Base-by-base conservation (phyloP, 164 flowering plant genomes). In the Euptelea pleiosperma region DNA sequence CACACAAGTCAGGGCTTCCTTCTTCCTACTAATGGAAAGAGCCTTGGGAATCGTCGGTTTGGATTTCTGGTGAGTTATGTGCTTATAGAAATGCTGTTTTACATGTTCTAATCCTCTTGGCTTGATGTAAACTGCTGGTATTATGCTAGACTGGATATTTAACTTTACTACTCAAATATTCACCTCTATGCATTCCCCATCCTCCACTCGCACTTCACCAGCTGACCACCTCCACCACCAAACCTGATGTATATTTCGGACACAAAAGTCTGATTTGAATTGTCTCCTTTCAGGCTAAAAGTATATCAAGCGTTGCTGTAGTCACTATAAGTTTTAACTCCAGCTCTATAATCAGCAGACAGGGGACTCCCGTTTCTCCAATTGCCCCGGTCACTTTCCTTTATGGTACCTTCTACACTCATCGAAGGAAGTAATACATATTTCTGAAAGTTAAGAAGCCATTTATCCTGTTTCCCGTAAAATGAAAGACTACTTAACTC, bases 321-420 rank as follows among this genome's bases (percentile, higher is more conserved):
- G 76, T 84, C 52, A 83, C 91, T 8, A 29, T 85, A 66, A 77
- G 66, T 69, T 58, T 87, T 19, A 57, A 79, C n/a, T 66, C 93
- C 35, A 60, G 67, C 37, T 71, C 74, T 39, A 78, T 89, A 36
- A 73, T 73, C 47, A 85, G 88, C 77, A 75, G 88, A 68, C 79
- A 82, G 41, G 95, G 95, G 50, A 80, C 91, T 34, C 68, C 80
- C 1, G 80, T 89, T 77, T 78, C 96, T 73, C 82, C 95, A n/a
- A 80, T 75, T 54, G 78, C 80, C 18, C 87, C 98, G 4, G 75
- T 79, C 44, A 84, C 93, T 58, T 92, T 92, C 68, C 91, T 89
- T 45, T 89, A 78, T 66, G 96, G 98, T 92, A 84, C 51, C 30
- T 60, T 10, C 47, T 30, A 34, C 19, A 12, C 45, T 41, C 43